Evolutionary conservation across 257 asterid genomes (phyloP), one percentile per base, ranked within the genome.

Genomic region (Solanum appendiculatum): DNA sequence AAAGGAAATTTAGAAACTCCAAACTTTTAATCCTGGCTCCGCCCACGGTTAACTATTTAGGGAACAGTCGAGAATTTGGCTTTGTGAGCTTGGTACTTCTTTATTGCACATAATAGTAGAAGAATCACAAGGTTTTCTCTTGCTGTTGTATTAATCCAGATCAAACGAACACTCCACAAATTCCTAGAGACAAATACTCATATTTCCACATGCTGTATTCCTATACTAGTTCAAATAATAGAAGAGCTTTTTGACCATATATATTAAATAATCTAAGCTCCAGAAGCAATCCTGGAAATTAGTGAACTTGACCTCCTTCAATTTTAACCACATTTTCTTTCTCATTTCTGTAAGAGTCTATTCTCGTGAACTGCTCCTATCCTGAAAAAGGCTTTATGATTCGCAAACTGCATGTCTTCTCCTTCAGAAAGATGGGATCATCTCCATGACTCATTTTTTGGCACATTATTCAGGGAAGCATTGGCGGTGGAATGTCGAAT

Each of bases 231-330:
- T 37, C 51, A 21, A n/a, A 21, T 39, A 40, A 72, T 34, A 72
- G 9, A 72, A 34, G 46, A 34, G 80, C 86, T 91, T 82, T 89
- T 90, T 48, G 95, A 48, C 58, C 58, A 94, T 87, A 94, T 94
- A 48, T 16, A 48, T 48, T 48, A n/a, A 92, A 95, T 93, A 93
- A 92, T 93, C 92, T 95, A 93, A 92, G 98, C 97, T 93, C n/a
- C 98, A 82, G 98, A 95, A 94, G 98, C 94, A 94, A 96, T 98
- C 95, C 97, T 94, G 98, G 87, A 89, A 58, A 40, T 23, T 13
- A 12, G 83, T 39, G 74, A 89, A 90, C 94, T 92, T 91, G 94
- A 92, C 97, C 93, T 94, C 95, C 99, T 95, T 94, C 98, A 34
- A 96, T 93, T 87, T 93, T 92, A 93, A 93, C 93, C 90, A 88